Percentiles rank a stretch among this genome's conserved stretches.
These are phyloP conservation scores for Tylopilus sp. DNA, from an alignment of 768 basidiomycete genomes.

Conservation along the genomic window DNA sequence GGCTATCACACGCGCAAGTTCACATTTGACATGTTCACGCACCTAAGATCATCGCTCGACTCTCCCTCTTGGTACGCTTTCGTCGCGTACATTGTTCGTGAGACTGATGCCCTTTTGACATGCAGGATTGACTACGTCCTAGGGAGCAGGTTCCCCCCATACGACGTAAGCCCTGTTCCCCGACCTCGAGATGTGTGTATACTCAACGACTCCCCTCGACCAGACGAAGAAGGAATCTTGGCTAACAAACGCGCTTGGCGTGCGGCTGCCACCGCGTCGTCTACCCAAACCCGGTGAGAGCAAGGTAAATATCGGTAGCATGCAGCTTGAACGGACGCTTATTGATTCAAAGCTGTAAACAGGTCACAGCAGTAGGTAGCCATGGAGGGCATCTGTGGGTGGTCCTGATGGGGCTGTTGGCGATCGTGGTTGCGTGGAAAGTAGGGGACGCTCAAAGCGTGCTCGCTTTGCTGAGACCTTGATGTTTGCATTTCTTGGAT, in stretches of 20 bases:
- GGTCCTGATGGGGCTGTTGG: conserved; percentile 6
- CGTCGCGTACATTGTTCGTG: no score
- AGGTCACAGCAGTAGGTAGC: neutral
- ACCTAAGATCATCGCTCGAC: conserved; percentile 55
- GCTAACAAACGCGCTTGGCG: conserved; percentile 13
- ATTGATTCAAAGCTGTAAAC: conserved; percentile 13
- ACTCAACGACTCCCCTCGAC: neutral
- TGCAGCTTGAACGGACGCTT: neutral
- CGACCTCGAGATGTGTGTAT: neutral
- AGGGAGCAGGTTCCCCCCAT: conserved; percentile 30
- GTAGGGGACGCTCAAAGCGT: neutral
- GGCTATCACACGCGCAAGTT: conserved; percentile 73
- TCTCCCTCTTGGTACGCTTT: conserved; percentile 34
- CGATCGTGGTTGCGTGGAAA: conserved; percentile 1
- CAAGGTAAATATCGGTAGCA: conserved; percentile 5
- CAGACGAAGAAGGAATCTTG: conserved; percentile 27
- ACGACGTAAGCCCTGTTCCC: conserved; percentile 15
- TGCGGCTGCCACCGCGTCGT: conserved; percentile 23
- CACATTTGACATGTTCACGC: conserved; percentile 76
- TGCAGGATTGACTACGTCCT: conserved; percentile 26
- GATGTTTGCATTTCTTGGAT: neutral
- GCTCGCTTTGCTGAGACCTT: neutral
- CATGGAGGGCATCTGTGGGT: neutral
- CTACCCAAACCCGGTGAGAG: conserved; percentile 3
- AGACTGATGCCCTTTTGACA: neutral